Percentiles rank a stretch among this genome's conserved stretches.
Conservation (phyloP, 2,329 filamentous ascomycete species). For the Calonectria hongkongensis region DNA sequence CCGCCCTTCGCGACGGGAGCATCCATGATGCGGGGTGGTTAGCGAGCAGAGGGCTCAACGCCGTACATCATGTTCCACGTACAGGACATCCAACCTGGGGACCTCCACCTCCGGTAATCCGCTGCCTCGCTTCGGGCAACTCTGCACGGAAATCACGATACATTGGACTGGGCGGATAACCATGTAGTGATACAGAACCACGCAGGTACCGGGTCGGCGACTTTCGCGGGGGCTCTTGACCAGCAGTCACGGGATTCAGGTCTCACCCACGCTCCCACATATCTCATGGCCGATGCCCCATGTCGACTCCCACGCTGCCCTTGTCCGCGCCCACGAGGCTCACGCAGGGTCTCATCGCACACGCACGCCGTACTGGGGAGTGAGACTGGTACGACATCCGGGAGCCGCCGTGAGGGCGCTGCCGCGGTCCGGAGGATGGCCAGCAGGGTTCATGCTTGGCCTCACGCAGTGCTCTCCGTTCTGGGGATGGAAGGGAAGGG, state of each 20-base stretch:
- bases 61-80: slow-evolving; percentile 22
- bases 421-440: slow-evolving; percentile 43
- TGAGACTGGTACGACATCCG: slow-evolving; percentile 44
- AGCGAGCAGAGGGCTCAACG: slow-evolving; percentile 19
- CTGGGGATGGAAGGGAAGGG: slow-evolving; percentile 26
- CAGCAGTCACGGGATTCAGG: slow-evolving; percentile 32
- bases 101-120: slow-evolving; percentile 26
- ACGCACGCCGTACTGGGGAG: slow-evolving; percentile 43
- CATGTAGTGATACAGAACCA: slow-evolving; percentile 51
- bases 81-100: slow-evolving; percentile 12
- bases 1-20: slow-evolving; percentile 51
- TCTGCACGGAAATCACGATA: slow-evolving; percentile 19
- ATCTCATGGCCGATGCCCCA: slow-evolving; percentile 30
- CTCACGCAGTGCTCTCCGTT: slow-evolving; percentile 42
- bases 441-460: slow-evolving; percentile 48
- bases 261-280: slow-evolving; percentile 34
- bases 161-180: slow-evolving; percentile 24
- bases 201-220: slow-evolving; percentile 52
- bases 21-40: slow-evolving; percentile 33
- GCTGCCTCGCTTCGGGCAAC: slow-evolving; percentile 22
- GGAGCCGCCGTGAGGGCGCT: slow-evolving; percentile 46
- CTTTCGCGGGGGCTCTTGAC: slow-evolving; percentile 36
- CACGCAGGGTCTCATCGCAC: slow-evolving; percentile 52
- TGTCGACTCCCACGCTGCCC: slow-evolving; percentile 35
- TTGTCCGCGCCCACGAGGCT: slow-evolving; percentile 47